phyloP scores from a whole-genome alignment of 306 rosid species.

The Mimosa bimucronata region DNA sequence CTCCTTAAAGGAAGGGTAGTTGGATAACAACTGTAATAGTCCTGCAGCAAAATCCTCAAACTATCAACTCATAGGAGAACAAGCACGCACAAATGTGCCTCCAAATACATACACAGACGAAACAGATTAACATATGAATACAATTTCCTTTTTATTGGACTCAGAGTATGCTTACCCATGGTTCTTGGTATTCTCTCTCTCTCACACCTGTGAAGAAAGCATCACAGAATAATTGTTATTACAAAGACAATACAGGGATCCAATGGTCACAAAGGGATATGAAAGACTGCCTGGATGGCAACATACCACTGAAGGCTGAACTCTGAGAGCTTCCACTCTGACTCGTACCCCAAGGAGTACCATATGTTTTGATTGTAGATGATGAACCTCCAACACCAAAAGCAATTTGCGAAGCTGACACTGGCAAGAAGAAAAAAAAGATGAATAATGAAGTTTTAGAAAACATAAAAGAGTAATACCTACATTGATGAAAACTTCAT shows the following conservation, averaged over 20 bases:
- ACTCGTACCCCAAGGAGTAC: constrained; percentile 44
- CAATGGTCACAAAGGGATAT: not conserved
- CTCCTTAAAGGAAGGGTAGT: constrained; percentile 72
- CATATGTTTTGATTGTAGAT: constrained; percentile 51
- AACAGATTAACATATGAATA: not conserved
- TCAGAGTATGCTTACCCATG: constrained; percentile 63
- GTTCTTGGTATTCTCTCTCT: constrained; percentile 77
- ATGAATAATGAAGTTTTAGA: constrained; percentile 25
- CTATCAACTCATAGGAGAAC: constrained; percentile 31
- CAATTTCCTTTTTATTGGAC: constrained; percentile 16
- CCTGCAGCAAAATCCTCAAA: constrained; percentile 58
- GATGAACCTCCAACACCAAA: constrained; percentile 76
- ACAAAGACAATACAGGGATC: constrained; percentile 31
- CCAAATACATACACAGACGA: constrained; percentile 16
- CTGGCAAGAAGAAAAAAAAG: constrained; percentile 44
- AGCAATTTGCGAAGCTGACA: constrained; percentile 64
- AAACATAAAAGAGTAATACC: constrained; percentile 13
- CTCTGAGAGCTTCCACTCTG: constrained; percentile 26
- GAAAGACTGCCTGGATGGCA: constrained; percentile 18
- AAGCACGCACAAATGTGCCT: constrained; percentile 25
- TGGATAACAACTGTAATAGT: constrained; percentile 68
- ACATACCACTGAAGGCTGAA: constrained; percentile 50
- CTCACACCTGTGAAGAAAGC: constrained; percentile 33
- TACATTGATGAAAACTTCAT: constrained; percentile 5
- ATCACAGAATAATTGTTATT: constrained; percentile 39